phyloP scores from a whole-genome alignment of 2,329 filamentous ascomycete genomes.

The Immersiporthe knoxdaviesiana region DNA sequence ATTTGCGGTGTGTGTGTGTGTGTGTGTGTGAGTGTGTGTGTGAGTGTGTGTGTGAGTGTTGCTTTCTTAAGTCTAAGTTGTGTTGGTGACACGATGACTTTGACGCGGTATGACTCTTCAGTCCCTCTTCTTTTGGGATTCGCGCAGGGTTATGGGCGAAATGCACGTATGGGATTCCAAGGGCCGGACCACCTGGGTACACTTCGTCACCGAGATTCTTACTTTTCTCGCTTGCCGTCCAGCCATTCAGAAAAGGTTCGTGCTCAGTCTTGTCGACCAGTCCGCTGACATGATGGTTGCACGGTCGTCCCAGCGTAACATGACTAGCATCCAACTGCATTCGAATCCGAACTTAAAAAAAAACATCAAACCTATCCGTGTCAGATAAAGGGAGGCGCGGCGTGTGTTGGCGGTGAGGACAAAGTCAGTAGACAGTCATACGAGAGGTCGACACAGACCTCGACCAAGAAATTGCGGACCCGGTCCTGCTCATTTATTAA shows the following conservation, averaged over 20 bases:
- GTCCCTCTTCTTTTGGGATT: too few species aligned
- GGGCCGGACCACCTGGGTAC: not conserved
- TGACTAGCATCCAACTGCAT: not conserved
- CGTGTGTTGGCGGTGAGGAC: conserved; percentile 7
- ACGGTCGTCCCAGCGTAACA: not conserved
- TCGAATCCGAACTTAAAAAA: not conserved
- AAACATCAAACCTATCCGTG: not conserved
- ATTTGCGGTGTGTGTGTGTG: not conserved
- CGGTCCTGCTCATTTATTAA: too few species aligned
- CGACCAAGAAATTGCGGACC: conserved; percentile 17
- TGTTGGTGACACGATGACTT: conserved; percentile 1
- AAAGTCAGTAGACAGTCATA: conserved; percentile 32
- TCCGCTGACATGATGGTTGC: not conserved
- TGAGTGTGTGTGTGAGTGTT: too few species aligned
- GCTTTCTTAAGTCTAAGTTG: not conserved
- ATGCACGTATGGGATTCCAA: too few species aligned
- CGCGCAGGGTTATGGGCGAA: not conserved
- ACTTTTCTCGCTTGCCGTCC: not conserved
- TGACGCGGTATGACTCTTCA: not conserved
- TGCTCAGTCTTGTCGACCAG: not conserved
- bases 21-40: too few species aligned
- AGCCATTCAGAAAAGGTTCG: not conserved
- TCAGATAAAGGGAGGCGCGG: not conserved
- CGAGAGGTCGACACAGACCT: conserved; percentile 14
- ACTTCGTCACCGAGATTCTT: not conserved